phyloP scores from a whole-genome alignment of 2,329 filamentous ascomycete species.

The Cladosporium sp. region DNA sequence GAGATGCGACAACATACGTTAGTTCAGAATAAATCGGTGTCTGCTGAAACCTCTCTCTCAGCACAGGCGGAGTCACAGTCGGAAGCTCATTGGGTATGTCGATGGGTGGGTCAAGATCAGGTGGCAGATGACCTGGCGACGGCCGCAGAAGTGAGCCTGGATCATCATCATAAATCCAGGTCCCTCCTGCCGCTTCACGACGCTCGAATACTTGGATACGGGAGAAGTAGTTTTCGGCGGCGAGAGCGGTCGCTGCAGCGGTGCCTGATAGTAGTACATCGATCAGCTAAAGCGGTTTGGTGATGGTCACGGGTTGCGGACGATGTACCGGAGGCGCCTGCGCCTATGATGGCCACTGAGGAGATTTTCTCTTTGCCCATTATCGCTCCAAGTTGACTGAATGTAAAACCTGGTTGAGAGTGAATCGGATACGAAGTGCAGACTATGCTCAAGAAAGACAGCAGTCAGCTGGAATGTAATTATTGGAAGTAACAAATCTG shows the following conservation, averaged over 20 bases:
- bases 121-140: conserved; percentile 43
- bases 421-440: not conserved
- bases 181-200: conserved; percentile 32
- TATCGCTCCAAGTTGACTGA: not conserved
- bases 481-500: not conserved
- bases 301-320: not conserved
- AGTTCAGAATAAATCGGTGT: conserved; percentile 51
- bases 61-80: conserved; percentile 34
- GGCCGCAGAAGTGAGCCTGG: conserved; percentile 31
- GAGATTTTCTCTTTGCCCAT: not conserved
- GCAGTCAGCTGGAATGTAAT: not conserved
- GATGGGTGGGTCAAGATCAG: conserved; percentile 45
- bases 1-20: conserved; percentile 27
- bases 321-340: conserved; percentile 6
- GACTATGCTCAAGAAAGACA: too few species aligned
- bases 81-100: conserved; percentile 42
- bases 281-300: conserved; percentile 8
- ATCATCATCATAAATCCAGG: conserved; percentile 47
- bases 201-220: conserved; percentile 34
- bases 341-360: conserved; percentile 7
- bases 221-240: conserved; percentile 32
- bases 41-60: conserved; percentile 42
- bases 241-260: conserved; percentile 31
- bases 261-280: conserved; percentile 23
- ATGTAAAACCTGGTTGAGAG: not conserved